A percentile compares a stretch with the other conserved stretches of the same genome.
phyloP scores from a whole-genome alignment of 108 stramenopile genomes.

The Chaetoceros muelleri region DNA sequence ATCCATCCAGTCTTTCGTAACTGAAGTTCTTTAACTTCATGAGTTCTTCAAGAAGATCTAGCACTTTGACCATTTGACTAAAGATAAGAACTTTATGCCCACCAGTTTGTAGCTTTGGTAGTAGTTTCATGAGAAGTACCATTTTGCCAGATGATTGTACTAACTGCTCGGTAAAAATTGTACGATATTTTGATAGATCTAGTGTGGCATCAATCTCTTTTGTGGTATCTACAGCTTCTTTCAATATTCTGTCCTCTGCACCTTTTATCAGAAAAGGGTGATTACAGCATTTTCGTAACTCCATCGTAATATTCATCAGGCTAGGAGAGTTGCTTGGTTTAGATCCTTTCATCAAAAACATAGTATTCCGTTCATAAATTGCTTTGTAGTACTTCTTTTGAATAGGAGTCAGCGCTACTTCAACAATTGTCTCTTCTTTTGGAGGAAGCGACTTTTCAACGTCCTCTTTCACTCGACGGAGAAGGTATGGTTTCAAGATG shows the following conservation, averaged over 20 bases:
- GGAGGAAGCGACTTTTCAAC: slow-evolving; percentile 94
- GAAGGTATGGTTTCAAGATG: slow-evolving; percentile 85
- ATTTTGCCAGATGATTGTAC: slow-evolving; percentile 84
- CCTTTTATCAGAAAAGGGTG: slow-evolving; percentile 79
- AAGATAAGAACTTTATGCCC: slow-evolving; percentile 97
- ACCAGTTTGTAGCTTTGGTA: slow-evolving; percentile 76
- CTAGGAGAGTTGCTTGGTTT: slow-evolving; percentile 78
- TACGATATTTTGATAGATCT: slow-evolving; percentile 32
- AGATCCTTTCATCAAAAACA: slow-evolving; percentile 73
- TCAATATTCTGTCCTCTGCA: slow-evolving; percentile 73
- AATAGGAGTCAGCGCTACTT: slow-evolving; percentile 89
- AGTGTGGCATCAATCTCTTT: slow-evolving; percentile 11
- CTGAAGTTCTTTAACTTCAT: slow-evolving; percentile 65
- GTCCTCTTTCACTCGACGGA: slow-evolving; percentile 96
- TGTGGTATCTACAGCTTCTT: slow-evolving; percentile 46
- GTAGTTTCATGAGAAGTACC: slow-evolving; percentile 68
- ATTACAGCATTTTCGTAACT: slow-evolving; percentile 94
- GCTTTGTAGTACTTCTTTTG: slow-evolving; percentile 97
- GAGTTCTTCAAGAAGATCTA: slow-evolving; percentile 91
- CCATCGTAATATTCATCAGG: slow-evolving; percentile 98
- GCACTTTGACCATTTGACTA: slow-evolving; percentile 91
- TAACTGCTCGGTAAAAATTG: slow-evolving; percentile 71
- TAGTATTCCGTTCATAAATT: slow-evolving; percentile 93
- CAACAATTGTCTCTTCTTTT: slow-evolving; percentile 95
- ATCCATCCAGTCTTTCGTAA: slow-evolving; percentile 85